A percentile compares a stretch with the other conserved stretches of the same genome.
These are phyloP conservation scores for Vaccinium darrowii DNA, from an alignment of 148 eudicot species.

Conservation along the genomic window DNA sequence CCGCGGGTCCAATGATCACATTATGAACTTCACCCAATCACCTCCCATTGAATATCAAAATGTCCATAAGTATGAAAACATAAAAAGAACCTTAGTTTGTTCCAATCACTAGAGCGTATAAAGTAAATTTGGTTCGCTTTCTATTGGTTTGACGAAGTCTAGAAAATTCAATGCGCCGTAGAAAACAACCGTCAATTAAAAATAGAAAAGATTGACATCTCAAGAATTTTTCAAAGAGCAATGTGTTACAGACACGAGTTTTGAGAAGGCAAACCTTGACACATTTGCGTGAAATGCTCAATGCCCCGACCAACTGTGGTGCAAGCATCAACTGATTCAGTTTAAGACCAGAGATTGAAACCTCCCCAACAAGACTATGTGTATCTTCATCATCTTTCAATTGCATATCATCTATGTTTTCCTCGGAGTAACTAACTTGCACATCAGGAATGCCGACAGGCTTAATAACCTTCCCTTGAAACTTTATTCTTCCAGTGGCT, in stretches of 20 bases:
- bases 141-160: neutral
- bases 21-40: neutral
- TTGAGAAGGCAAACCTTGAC: conserved; percentile 57
- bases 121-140: neutral
- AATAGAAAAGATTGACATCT: neutral
- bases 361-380: conserved; percentile 75
- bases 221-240: neutral
- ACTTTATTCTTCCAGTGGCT: conserved; percentile 94
- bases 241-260: conserved; percentile 8
- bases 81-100: neutral
- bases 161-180: neutral
- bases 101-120: neutral
- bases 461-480: conserved; percentile 82
- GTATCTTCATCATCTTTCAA: conserved; percentile 26
- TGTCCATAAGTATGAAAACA: neutral
- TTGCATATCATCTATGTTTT: conserved; percentile 22
- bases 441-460: conserved; percentile 30
- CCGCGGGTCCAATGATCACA: neutral
- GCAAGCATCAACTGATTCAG: conserved; percentile 94
- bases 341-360: conserved; percentile 82
- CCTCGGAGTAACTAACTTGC: conserved; percentile 28
- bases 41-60: neutral
- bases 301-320: conserved; percentile 81
- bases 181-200: neutral
- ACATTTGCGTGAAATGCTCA: conserved; percentile 63